Base-by-base conservation (phyloP, 371 early-diverging fungal species). In the Mucor racemosus region DNA sequence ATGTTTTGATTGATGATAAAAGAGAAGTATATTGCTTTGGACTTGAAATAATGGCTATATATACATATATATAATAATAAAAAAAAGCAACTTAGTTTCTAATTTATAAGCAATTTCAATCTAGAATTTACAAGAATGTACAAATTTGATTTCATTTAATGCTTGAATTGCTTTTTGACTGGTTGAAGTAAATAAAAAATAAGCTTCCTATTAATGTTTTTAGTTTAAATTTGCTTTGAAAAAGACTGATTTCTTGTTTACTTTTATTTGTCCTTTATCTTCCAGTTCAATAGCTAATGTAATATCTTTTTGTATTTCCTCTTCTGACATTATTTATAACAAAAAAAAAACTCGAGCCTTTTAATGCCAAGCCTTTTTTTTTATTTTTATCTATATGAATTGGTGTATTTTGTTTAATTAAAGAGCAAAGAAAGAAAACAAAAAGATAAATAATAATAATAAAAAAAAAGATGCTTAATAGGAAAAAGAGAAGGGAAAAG, bases 1-100 rank as follows among this genome's bases (percentile, higher is more conserved):
- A 83, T 31, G 72, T 68, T 44, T 73, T 72, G 68, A 78, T 73
- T 5, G 77, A 68, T 48, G 74, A 70, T 59, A 82, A 57, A 61
- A 79, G 66, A 19, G 66, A 35, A 11, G 61, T 26, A 58, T 79
- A 76, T 21, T 80, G 75, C 38, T 78, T 76, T 42, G 84, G 84
- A 31, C 71, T 74, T 31, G 78, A 73, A 48, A 81, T 62, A 66
- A 84, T 79, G 50, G 84, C 84, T 84, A 64, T n/a, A 13, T n/a
- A n/a, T n/a, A n/a, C n/a, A n/a, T n/a, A n/a, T n/a, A n/a, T n/a
- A n/a, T n/a, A n/a, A n/a, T n/a, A 19, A 44, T 11, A 48, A 48
- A 19, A 33, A n/a, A 33, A 59, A 36, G 33, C 44, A 26, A 54
- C 54, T 54, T 66, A 64, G 50, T 10, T 39, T 35, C 26, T 9